These are phyloP conservation scores for Pseudogymnoascus sp. DNA, from an alignment of 2,329 filamentous ascomycete species.

Conservation along the genomic window DNA sequence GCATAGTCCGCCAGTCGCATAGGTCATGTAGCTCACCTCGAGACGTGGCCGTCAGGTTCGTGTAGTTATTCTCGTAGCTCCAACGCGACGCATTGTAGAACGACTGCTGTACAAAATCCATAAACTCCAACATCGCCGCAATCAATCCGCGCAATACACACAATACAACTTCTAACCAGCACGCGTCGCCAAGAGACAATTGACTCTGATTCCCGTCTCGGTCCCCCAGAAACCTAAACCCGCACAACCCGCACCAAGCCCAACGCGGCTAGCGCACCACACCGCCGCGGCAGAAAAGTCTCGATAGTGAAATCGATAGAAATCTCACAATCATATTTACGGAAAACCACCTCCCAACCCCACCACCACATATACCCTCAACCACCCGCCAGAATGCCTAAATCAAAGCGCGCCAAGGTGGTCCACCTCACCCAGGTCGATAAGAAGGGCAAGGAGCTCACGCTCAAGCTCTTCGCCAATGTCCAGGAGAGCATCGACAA, in stretches of 20 bases:
- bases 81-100: conserved; percentile 82
- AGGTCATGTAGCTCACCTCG: conserved; percentile 47
- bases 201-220: not conserved
- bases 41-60: conserved; percentile 72
- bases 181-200: not conserved
- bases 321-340: conserved; percentile 16
- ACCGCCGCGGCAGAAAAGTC: conserved; percentile 9
- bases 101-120: conserved; percentile 90
- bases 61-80: conserved; percentile 89
- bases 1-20: conserved; percentile 16
- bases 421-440: conserved; percentile 83
- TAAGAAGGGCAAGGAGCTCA: conserved; percentile 88
- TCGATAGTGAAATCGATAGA: conserved; percentile 8
- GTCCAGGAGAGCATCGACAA: conserved; percentile 77
- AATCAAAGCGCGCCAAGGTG: conserved; percentile 86
- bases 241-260: not conserved
- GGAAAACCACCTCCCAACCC: conserved; percentile 11
- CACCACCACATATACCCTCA: conserved; percentile 1
- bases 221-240: not conserved
- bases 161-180: not conserved
- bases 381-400: conserved; percentile 58
- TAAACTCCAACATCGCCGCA: conserved; percentile 81
- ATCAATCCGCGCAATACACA: not conserved
- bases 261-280: not conserved
- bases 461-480: conserved; percentile 78